Evolutionary conservation across 2,329 filamentous ascomycete genomes (phyloP).

Genomic region (Clathrospora elynae): DNA sequence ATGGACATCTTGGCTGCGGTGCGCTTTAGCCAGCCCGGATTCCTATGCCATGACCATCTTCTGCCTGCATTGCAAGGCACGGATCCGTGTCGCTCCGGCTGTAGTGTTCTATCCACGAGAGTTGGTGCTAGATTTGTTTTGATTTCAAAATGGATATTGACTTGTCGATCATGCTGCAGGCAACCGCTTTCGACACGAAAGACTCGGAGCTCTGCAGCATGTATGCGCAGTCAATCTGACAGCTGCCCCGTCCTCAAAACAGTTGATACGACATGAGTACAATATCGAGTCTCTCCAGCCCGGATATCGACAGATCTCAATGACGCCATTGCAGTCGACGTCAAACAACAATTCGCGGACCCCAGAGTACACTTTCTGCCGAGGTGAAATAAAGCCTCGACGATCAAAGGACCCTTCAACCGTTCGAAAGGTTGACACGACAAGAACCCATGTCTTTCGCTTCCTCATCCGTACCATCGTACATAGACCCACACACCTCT

Average conservation of each 20-base stretch:
- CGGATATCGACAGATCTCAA: no score
- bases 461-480: constrained; percentile 9
- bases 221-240: constrained; percentile 5
- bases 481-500: constrained; percentile 8
- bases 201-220: background rate
- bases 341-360: constrained; percentile 1
- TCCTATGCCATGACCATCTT: constrained; percentile 6
- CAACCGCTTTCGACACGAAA: constrained; percentile 4
- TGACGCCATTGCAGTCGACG: constrained; percentile 7
- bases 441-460: constrained; percentile 11
- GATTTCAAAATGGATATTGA: constrained; percentile 1
- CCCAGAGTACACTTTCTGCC: constrained; percentile 6
- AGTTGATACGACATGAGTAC: constrained; percentile 1
- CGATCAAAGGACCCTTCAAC: constrained; percentile 17
- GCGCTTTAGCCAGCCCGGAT: background rate
- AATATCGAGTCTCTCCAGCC: constrained; percentile 1
- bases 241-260: constrained; percentile 6
- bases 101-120: no score
- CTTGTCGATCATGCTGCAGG: constrained; percentile 10
- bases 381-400: constrained; percentile 11
- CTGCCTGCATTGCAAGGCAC: constrained; percentile 2
- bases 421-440: constrained; percentile 16
- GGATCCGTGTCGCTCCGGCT: no score
- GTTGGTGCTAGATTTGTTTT: background rate
- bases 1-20: constrained; percentile 13